Conservation (phyloP, 768 basidiomycete species). For the Suillus sp. region DNA sequence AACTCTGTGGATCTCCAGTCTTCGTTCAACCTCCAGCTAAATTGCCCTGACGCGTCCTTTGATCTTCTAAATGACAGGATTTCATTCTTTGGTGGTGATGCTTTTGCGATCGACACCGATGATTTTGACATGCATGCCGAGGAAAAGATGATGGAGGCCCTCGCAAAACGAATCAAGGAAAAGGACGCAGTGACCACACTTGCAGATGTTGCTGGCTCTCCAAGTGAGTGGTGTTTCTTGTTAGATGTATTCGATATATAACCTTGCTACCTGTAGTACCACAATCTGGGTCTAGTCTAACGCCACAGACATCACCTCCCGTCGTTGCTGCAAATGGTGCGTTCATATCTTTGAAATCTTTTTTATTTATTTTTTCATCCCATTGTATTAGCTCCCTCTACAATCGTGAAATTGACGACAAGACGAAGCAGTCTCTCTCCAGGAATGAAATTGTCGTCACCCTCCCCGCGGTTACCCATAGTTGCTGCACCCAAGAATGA, state of each 20-base stretch:
- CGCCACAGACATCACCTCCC: background rate
- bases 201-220: background rate
- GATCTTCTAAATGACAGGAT: slow-evolving; percentile 39
- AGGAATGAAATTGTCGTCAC: slow-evolving; percentile 4
- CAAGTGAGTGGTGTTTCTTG: background rate
- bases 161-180: slow-evolving; percentile 16
- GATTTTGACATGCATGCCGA: slow-evolving; percentile 29
- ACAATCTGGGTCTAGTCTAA: background rate
- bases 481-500: background rate
- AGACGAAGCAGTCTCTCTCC: slow-evolving; percentile 7
- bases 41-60: slow-evolving; percentile 37
- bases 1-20: slow-evolving; percentile 37
- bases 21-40: slow-evolving; percentile 37
- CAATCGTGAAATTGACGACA: background rate
- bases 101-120: slow-evolving; percentile 28
- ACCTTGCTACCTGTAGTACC: background rate
- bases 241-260: background rate
- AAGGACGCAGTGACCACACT: slow-evolving; percentile 7
- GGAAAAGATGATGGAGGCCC: slow-evolving; percentile 26
- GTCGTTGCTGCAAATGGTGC: background rate
- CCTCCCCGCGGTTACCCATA: background rate
- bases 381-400: background rate
- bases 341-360: background rate
- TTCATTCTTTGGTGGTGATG: slow-evolving; percentile 35
- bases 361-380: background rate